Percentiles rank a stretch among this genome's conserved stretches.
Evolutionary conservation across 805 yeast genomes (phyloP).

Genomic region (Wickerhamiella domercqiae): DNA sequence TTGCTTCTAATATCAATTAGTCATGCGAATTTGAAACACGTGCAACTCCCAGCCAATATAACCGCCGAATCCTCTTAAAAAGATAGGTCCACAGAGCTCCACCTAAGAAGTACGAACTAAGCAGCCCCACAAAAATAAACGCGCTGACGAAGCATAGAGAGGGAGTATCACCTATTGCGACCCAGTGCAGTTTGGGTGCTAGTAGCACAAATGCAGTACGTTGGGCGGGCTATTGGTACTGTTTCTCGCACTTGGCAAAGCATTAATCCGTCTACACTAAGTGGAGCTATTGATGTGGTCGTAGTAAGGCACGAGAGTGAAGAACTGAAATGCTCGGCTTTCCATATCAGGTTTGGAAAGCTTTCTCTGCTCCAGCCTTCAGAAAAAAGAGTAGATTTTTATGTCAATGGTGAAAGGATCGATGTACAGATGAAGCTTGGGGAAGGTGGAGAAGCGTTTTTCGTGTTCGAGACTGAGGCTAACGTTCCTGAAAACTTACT

Average conservation of each 20-base stretch:
- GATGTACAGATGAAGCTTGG: conserved; percentile 91
- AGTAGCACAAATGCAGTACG: conserved; percentile 62
- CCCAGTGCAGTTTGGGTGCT: no score
- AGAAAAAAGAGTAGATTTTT: conserved; percentile 81
- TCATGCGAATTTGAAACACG: no score
- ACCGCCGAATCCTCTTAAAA: no score
- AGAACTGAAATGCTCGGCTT: conserved; percentile 77
- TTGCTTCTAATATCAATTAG: no score
- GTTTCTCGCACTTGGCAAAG: conserved; percentile 97
- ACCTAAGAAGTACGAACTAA: no score
- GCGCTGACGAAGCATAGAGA: no score
- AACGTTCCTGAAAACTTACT: conserved; percentile 63
- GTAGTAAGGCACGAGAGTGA: conserved; percentile 83
- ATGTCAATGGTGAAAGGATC: conserved; percentile 67
- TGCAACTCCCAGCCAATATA: no score
- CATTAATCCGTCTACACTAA: conserved; percentile 85
- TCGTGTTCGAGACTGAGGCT: conserved; percentile 72
- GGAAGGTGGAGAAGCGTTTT: conserved; percentile 96
- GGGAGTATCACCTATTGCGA: no score
- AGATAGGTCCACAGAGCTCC: no score
- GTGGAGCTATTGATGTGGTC: conserved; percentile 94
- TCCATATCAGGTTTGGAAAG: conserved; percentile 92
- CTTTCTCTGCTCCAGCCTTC: conserved; percentile 85
- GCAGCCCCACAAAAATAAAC: no score
- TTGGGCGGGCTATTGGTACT: conserved; percentile 86